Evolutionary conservation across 2,329 filamentous ascomycete species (phyloP).

Genomic region (Fusarium tanahbumbuense): DNA sequence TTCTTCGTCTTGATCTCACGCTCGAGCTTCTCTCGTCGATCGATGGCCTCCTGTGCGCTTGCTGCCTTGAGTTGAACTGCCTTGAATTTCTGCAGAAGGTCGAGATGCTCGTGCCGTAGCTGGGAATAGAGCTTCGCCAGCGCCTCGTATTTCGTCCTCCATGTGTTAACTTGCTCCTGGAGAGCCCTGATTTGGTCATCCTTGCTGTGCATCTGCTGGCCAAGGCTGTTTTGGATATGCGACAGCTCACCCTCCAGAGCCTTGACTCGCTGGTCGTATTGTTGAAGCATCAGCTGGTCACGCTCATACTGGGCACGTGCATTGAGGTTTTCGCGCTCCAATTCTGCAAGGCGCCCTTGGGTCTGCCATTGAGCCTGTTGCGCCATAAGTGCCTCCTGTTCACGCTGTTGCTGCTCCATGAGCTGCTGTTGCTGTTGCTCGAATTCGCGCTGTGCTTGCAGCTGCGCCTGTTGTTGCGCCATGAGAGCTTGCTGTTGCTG

Average conservation of each 20-base stretch:
- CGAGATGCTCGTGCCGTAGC: conserved; percentile 92
- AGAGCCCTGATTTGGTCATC: conserved; percentile 94
- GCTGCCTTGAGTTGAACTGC: conserved; percentile 94
- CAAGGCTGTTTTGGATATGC: conserved; percentile 84
- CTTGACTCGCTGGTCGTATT: conserved; percentile 96
- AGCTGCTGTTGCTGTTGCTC: conserved; percentile 92
- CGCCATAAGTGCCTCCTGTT: conserved; percentile 88
- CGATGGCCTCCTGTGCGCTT: conserved; percentile 96
- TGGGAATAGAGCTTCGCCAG: conserved; percentile 98
- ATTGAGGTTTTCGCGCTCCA: conserved; percentile 94
- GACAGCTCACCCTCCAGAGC: conserved; percentile 87
- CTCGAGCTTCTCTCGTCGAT: conserved; percentile 92
- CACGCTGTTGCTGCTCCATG: conserved; percentile 87
- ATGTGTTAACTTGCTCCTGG: conserved; percentile 97
- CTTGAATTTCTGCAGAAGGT: conserved; percentile 96
- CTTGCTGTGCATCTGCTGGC: conserved; percentile 86
- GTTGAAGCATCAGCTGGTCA: conserved; percentile 96
- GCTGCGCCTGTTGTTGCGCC: conserved; percentile 82
- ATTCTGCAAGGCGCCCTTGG: conserved; percentile 92
- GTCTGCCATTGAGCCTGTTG: conserved; percentile 95
- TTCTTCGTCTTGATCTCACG: conserved; percentile 99
- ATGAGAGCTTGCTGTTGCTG: conserved; percentile 85
- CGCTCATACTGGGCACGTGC: conserved; percentile 94
- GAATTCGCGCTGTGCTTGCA: conserved; percentile 93
- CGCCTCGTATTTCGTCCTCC: conserved; percentile 96